phyloP scores from a whole-genome alignment of 306 rosid species.

The Ormosia semicastrata region DNA sequence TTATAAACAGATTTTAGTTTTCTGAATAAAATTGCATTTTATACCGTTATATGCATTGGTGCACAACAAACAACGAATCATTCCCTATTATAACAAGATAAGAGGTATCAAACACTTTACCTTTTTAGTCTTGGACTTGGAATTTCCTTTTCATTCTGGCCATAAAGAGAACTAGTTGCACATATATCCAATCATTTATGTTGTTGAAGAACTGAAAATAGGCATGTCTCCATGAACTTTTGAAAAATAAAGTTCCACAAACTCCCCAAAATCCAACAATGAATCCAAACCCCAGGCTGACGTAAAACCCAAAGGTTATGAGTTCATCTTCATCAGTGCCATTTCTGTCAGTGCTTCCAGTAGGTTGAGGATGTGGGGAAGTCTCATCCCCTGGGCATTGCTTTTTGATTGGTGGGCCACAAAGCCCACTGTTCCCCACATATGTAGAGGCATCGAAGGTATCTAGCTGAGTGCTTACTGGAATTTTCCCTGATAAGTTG shows the following conservation, averaged over 20 bases:
- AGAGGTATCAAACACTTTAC: not conserved
- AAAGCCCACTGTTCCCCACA: slow-evolving; percentile 8
- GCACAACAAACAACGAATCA: not conserved
- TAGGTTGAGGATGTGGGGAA: too few relatives aligned
- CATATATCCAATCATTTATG: slow-evolving; percentile 5
- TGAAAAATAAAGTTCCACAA: slow-evolving; percentile 19
- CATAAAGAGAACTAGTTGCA: not conserved
- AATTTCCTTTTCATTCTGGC: not conserved
- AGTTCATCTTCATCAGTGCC: not conserved
- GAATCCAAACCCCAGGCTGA: slow-evolving; percentile 8
- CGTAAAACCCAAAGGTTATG: slow-evolving; percentile 9
- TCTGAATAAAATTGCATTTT: not conserved
- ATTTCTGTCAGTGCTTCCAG: not conserved
- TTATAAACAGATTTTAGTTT: not conserved
- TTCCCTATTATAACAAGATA: not conserved
- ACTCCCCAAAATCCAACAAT: slow-evolving; percentile 35
- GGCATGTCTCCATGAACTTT: slow-evolving; percentile 18
- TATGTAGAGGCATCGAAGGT: not conserved
- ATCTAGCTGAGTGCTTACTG: not conserved
- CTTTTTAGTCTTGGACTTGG: not conserved
- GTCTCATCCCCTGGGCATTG: not conserved
- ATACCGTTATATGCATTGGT: not conserved
- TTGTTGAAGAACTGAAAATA: slow-evolving; percentile 25
- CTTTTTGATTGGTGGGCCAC: not conserved
- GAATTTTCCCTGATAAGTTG: not conserved